A percentile compares a stretch with the other conserved stretches of the same genome.
Conservation (phyloP, 2,329 filamentous ascomycete species). For the Volutella citrinella region DNA sequence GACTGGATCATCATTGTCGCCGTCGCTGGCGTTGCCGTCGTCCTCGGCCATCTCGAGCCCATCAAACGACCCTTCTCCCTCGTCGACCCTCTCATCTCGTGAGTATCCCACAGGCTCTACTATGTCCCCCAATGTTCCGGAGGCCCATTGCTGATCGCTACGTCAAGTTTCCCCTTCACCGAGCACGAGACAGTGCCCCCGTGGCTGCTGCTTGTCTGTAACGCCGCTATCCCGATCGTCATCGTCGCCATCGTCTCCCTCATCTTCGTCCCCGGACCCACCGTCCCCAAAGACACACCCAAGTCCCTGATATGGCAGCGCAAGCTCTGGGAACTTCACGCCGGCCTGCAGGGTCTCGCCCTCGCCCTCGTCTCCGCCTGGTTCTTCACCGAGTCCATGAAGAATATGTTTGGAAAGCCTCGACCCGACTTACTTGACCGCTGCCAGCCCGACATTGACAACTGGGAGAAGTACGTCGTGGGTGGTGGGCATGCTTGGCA, state of each 20-base stretch:
- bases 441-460: conserved; percentile 71
- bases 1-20: conserved; percentile 70
- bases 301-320: conserved; percentile 68
- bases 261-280: conserved; percentile 68
- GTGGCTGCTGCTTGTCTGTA: conserved; percentile 61
- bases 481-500: conserved; percentile 59
- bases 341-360: conserved; percentile 77
- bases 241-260: conserved; percentile 69
- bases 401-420: conserved; percentile 68
- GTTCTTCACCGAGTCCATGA: conserved; percentile 82
- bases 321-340: conserved; percentile 89
- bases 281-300: conserved; percentile 61
- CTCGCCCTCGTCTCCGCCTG: conserved; percentile 70
- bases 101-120: conserved; percentile 31
- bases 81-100: conserved; percentile 71
- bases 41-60: conserved; percentile 58
- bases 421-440: conserved; percentile 80
- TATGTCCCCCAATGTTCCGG: too few relatives aligned
- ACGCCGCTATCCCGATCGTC: conserved; percentile 60
- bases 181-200: conserved; percentile 70
- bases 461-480: conserved; percentile 58
- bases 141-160: conserved; percentile 7
- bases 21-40: conserved; percentile 55
- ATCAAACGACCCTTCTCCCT: conserved; percentile 71
- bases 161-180: conserved; percentile 63